A percentile compares a stretch with the other conserved stretches of the same genome.
Evolutionary conservation across 2,329 filamentous ascomycete species (phyloP).

Genomic region (Tympanopsis confertula): DNA sequence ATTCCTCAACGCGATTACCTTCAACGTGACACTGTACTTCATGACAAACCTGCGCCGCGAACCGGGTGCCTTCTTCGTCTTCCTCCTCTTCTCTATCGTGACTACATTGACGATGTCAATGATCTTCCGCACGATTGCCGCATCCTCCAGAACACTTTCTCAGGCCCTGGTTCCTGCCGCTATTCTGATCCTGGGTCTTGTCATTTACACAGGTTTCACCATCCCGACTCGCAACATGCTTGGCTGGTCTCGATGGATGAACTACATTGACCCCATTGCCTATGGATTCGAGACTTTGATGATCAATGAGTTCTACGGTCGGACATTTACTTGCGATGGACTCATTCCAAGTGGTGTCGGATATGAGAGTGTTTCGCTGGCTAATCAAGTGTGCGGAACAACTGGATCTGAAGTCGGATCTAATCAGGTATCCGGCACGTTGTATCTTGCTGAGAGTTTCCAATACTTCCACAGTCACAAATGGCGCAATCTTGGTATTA

Average conservation of each 20-base stretch:
- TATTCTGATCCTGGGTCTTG: constrained; percentile 19
- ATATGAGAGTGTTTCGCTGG: constrained; percentile 13
- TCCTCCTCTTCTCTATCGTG: constrained; percentile 31
- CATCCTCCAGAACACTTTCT: constrained; percentile 43
- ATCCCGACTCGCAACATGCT: constrained; percentile 35
- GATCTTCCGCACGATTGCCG: constrained; percentile 29
- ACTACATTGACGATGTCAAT: constrained; percentile 10
- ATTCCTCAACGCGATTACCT: constrained; percentile 23
- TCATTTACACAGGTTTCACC: constrained; percentile 36
- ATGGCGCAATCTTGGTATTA: constrained; percentile 46
- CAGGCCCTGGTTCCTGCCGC: constrained; percentile 30
- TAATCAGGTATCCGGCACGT: constrained; percentile 28
- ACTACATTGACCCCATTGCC: constrained; percentile 51
- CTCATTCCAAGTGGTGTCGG: neutral
- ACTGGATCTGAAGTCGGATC: constrained; percentile 34
- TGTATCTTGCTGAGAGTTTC: constrained; percentile 33
- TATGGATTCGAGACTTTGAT: constrained; percentile 58
- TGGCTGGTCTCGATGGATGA: constrained; percentile 59
- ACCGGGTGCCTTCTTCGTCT: constrained; percentile 33
- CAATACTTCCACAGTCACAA: constrained; percentile 32
- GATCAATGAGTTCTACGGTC: constrained; percentile 49
- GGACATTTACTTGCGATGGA: constrained; percentile 10
- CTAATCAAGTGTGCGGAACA: constrained; percentile 30
- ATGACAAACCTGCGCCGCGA: constrained; percentile 31
- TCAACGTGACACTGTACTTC: constrained; percentile 34